These are phyloP conservation scores for Edaphochlamys debaryana DNA, from an alignment of 139 green algal genomes.

Conservation along the genomic window DNA sequence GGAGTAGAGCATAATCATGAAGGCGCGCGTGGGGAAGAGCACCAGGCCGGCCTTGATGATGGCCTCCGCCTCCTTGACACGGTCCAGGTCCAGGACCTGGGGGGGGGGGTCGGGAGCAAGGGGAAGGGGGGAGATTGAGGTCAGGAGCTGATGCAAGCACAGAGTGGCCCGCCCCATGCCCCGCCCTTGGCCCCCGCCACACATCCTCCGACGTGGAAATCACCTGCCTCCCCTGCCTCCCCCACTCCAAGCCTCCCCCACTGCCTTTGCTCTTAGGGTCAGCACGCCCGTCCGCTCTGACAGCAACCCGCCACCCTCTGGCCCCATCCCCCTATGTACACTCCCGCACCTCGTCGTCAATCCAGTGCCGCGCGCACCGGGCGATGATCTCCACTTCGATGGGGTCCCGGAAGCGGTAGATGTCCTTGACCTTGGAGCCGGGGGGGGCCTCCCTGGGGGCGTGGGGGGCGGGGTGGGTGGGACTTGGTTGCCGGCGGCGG, in stretches of 20 bases:
- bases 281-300: too few species aligned
- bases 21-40: constrained; percentile 39
- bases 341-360: constrained; percentile 30
- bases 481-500: too few species aligned
- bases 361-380: constrained; percentile 26
- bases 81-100: constrained; percentile 29
- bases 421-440: constrained; percentile 40
- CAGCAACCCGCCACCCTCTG: too few species aligned
- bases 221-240: too few species aligned
- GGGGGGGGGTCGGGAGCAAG: background rate
- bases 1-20: constrained; percentile 50
- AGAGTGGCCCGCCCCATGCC: too few species aligned
- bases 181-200: too few species aligned
- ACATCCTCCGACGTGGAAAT: too few species aligned
- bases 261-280: too few species aligned
- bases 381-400: constrained; percentile 43
- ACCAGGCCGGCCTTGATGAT: constrained; percentile 53
- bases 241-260: too few species aligned
- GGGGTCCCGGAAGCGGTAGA: constrained; percentile 34
- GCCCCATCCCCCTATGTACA: too few species aligned
- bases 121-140: too few species aligned
- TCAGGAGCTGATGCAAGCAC: too few species aligned
- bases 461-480: background rate
- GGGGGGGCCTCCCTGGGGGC: constrained; percentile 10
- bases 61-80: constrained; percentile 39